These are phyloP conservation scores for Peniophora sp. DNA, from an alignment of 1,284 basidiomycete species.

Conservation along the genomic window DNA sequence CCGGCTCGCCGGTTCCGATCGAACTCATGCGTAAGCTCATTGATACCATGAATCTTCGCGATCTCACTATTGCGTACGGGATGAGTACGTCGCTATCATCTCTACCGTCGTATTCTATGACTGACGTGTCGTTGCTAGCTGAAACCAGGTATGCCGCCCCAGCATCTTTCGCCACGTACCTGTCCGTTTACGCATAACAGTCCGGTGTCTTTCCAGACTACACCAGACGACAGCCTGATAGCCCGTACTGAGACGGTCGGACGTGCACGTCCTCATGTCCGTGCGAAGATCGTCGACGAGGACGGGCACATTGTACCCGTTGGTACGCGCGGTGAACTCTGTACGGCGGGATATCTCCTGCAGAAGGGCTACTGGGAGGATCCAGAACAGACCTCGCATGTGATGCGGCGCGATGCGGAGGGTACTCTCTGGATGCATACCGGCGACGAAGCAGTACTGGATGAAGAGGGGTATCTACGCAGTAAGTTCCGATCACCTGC, in stretches of 20 bases:
- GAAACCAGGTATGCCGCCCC: slow-evolving; percentile 41
- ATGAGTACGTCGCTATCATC: slow-evolving; percentile 54
- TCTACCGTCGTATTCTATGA: neutral
- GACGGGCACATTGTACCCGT: slow-evolving; percentile 59
- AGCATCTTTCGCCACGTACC: neutral
- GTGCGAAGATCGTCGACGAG: slow-evolving; percentile 61
- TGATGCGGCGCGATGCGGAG: slow-evolving; percentile 48
- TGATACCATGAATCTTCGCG: slow-evolving; percentile 53
- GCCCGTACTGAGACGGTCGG: slow-evolving; percentile 81
- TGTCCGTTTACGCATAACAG: slow-evolving; percentile 23
- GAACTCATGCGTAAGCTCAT: slow-evolving; percentile 71
- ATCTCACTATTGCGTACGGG: slow-evolving; percentile 73
- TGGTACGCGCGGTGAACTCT: slow-evolving; percentile 65
- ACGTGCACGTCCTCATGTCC: slow-evolving; percentile 66
- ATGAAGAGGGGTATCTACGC: slow-evolving; percentile 73
- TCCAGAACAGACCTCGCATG: slow-evolving; percentile 56
- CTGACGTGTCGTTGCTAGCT: slow-evolving; percentile 24
- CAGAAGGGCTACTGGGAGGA: slow-evolving; percentile 87
- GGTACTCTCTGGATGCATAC: slow-evolving; percentile 78
- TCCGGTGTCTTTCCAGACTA: slow-evolving; percentile 78
- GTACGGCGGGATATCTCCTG: slow-evolving; percentile 67
- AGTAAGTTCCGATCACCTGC: slow-evolving; percentile 34
- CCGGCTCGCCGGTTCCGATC: slow-evolving; percentile 72
- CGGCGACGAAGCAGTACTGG: slow-evolving; percentile 78
- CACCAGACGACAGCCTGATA: slow-evolving; percentile 53